Evolutionary conservation across 75 land plant species (phyloP).

Genomic region (Ceratopteris richardii): DNA sequence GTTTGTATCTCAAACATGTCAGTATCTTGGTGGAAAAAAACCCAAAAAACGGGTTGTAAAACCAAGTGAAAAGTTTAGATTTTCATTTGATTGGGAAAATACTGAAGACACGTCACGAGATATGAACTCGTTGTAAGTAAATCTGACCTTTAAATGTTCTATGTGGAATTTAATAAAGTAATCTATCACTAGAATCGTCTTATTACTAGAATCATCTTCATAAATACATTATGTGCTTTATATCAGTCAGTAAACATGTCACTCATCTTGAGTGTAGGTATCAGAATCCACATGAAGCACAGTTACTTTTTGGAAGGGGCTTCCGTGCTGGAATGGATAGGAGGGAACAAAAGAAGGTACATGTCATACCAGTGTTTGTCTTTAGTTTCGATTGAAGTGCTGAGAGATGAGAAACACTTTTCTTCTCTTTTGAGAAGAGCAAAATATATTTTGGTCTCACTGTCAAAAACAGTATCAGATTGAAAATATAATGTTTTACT

Average conservation of each 20-base stretch:
- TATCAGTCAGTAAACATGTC: too few species aligned
- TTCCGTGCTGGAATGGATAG: slow-evolving; percentile 97
- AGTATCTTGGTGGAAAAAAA: slow-evolving; percentile 92
- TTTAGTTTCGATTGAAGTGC: too few species aligned
- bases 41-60: slow-evolving; percentile 97
- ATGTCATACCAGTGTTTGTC: too few species aligned
- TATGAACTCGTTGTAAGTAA: slow-evolving; percentile 65
- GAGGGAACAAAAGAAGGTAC: slow-evolving; percentile 90
- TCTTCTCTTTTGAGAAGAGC: too few species aligned
- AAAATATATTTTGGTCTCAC: too few species aligned
- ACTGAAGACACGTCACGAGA: slow-evolving; percentile 98
- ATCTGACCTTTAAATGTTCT: too few species aligned
- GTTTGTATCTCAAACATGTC: slow-evolving; percentile 3
- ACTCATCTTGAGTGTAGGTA: slow-evolving; percentile 28
- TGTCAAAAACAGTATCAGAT: too few species aligned
- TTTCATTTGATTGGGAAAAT: slow-evolving; percentile 99
- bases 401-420: too few species aligned
- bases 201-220: too few species aligned
- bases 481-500: too few species aligned
- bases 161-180: neutral
- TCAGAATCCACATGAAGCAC: slow-evolving; percentile 97
- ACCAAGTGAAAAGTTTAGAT: slow-evolving; percentile 96
- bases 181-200: neutral
- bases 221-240: too few species aligned
- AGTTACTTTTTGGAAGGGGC: slow-evolving; percentile 84